Evolutionary conservation across 768 basidiomycete genomes (phyloP).

Genomic region (Antrodiella citrinella): DNA sequence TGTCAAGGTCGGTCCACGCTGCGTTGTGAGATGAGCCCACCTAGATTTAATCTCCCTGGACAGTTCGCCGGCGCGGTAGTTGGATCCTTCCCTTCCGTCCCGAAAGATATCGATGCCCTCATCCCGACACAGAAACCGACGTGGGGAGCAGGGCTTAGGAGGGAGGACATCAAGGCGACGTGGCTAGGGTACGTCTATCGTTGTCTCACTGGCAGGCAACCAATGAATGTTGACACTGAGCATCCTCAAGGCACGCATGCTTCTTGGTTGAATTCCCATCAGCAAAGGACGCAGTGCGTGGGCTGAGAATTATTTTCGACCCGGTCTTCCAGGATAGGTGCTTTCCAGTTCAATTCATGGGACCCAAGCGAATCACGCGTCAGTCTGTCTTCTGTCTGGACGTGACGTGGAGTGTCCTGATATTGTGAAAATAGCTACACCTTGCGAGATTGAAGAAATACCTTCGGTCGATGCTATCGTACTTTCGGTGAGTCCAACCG

Average conservation of each 20-base stretch:
- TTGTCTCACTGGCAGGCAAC: neutral
- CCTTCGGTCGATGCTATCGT: conserved; percentile 43
- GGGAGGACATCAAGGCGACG: conserved; percentile 24
- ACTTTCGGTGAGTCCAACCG: conserved; percentile 37
- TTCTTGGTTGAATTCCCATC: conserved; percentile 31
- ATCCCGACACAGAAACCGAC: conserved; percentile 17
- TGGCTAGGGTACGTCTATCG: conserved; percentile 25
- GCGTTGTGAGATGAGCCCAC: neutral
- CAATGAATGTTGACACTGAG: neutral
- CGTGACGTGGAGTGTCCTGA: neutral
- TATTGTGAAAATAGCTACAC: conserved; percentile 12
- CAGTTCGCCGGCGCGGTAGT: neutral
- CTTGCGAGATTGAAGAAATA: conserved; percentile 34
- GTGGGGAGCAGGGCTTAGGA: conserved; percentile 15
- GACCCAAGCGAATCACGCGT: conserved; percentile 28
- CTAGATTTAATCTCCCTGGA: neutral
- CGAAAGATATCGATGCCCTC: conserved; percentile 7
- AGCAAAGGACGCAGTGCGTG: conserved; percentile 24
- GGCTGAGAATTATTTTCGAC: conserved; percentile 32
- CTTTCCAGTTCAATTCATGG: conserved; percentile 23
- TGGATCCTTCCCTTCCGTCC: neutral
- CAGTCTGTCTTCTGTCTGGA: conserved; percentile 14
- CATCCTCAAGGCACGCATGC: conserved; percentile 26
- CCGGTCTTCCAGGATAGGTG: conserved; percentile 29
- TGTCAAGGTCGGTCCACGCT: neutral